Evolutionary conservation across 2,329 filamentous ascomycete species (phyloP).

Genomic region (Rugonectria rugulosa): DNA sequence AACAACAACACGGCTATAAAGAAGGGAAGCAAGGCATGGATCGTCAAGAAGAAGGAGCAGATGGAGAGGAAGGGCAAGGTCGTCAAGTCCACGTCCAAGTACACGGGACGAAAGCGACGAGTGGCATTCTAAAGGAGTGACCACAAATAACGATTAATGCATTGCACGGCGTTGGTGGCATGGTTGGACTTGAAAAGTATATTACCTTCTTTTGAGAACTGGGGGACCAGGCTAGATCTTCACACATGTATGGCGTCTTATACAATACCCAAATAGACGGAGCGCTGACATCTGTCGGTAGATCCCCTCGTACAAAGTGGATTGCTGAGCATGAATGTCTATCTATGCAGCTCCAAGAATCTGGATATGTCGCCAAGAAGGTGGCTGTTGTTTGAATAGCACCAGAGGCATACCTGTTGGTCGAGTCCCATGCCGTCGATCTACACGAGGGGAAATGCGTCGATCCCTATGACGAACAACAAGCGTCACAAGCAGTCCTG

Average conservation of each 20-base stretch:
- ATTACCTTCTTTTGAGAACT: neutral
- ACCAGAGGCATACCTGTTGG: too few relatives aligned
- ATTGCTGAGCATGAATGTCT: too few relatives aligned
- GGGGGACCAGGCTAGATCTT: neutral
- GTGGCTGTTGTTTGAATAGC: too few relatives aligned
- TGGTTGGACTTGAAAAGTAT: constrained; percentile 8
- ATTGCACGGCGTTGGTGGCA: constrained; percentile 43
- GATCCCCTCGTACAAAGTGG: too few relatives aligned
- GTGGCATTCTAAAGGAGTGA: constrained; percentile 68
- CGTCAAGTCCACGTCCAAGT: constrained; percentile 91
- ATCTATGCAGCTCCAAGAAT: too few relatives aligned
- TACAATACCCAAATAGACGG: neutral
- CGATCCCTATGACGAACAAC: too few relatives aligned
- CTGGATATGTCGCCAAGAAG: too few relatives aligned
- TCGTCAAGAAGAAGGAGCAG: constrained; percentile 86
- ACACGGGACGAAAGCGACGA: constrained; percentile 88
- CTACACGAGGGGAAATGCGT: too few relatives aligned
- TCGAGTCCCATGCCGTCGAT: too few relatives aligned
- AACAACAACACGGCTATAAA: constrained; percentile 62
- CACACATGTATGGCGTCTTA: constrained; percentile 18
- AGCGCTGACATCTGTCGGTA: too few relatives aligned
- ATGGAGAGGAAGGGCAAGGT: constrained; percentile 95
- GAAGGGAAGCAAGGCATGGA: constrained; percentile 88
- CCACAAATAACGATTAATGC: constrained; percentile 23
- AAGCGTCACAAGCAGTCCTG: too few relatives aligned